phyloP scores from a whole-genome alignment of 495 filamentous ascomycete genomes.

The Letharia lupina region DNA sequence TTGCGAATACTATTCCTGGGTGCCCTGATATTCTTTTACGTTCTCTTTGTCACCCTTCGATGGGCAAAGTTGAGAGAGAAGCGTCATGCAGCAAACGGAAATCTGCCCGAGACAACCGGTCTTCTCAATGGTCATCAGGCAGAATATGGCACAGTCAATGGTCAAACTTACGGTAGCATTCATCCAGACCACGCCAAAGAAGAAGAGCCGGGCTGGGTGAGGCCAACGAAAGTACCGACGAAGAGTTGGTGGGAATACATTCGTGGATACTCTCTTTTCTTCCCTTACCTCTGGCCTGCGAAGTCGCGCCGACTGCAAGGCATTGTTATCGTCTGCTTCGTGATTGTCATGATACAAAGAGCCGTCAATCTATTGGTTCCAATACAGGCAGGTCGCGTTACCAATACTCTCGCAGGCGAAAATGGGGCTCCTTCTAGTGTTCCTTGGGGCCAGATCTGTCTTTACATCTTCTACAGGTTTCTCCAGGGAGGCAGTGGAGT shows the following conservation, averaged over 20 bases:
- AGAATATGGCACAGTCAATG: conserved; percentile 39
- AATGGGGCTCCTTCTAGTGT: conserved; percentile 25
- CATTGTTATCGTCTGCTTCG: conserved; percentile 69
- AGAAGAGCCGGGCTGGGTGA: conserved; percentile 45
- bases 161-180: conserved; percentile 46
- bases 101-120: conserved; percentile 48
- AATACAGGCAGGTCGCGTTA: conserved; percentile 64
- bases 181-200: conserved; percentile 31
- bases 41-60: conserved; percentile 40
- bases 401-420: conserved; percentile 50
- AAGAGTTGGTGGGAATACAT: conserved; percentile 82
- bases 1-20: conserved; percentile 53
- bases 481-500: conserved; percentile 83
- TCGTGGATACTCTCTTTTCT: conserved; percentile 77
- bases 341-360: conserved; percentile 67
- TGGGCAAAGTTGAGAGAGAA: conserved; percentile 20
- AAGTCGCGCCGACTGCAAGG: conserved; percentile 63
- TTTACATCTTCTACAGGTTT: conserved; percentile 75
- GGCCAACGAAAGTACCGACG: conserved; percentile 55
- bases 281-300: conserved; percentile 89
- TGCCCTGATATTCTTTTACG: conserved; percentile 51
- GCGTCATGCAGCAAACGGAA: conserved; percentile 27
- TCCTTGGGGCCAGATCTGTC: conserved; percentile 62
- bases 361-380: conserved; percentile 76
- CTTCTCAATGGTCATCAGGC: conserved; percentile 36